Evolutionary conservation across 1,284 basidiomycete genomes (phyloP).

Genomic region (Anthracocystis setariae): DNA sequence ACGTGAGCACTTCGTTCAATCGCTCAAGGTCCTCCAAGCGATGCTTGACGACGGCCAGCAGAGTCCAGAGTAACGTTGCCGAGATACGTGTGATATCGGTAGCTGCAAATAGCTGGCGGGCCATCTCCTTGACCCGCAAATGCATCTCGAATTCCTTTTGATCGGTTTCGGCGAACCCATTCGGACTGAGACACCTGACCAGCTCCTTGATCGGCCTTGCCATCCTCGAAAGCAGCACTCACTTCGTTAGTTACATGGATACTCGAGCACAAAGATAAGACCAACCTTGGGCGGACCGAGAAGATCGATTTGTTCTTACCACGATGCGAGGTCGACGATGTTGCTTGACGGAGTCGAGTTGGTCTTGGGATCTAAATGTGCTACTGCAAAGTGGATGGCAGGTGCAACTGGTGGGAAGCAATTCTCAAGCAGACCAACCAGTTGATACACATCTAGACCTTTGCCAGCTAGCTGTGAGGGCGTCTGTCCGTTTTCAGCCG

Average conservation of each 20-base stretch:
- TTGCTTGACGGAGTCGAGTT: not conserved
- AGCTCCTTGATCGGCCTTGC: constrained; percentile 22
- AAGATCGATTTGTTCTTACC: constrained; percentile 8
- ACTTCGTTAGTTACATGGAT: not conserved
- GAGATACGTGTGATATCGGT: constrained; percentile 20
- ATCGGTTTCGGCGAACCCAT: not conserved
- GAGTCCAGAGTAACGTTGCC: constrained; percentile 21
- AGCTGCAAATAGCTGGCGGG: constrained; percentile 7
- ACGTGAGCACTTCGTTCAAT: constrained; percentile 14
- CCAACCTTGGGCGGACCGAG: too few relatives aligned
- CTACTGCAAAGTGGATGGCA: constrained; percentile 12
- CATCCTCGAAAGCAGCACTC: not conserved
- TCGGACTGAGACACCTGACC: constrained; percentile 4
- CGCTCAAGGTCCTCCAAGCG: constrained; percentile 26
- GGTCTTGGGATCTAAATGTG: constrained; percentile 5
- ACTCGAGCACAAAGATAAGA: too few relatives aligned
- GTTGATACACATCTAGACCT: constrained; percentile 4
- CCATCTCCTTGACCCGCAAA: constrained; percentile 2
- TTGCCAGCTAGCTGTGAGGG: not conserved
- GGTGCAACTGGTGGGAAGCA: constrained; percentile 29
- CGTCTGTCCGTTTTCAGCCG: not conserved
- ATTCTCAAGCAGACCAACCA: constrained; percentile 9
- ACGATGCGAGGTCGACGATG: constrained; percentile 11
- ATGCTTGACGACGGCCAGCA: constrained; percentile 27
- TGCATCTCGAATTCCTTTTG: not conserved